phyloP scores from a whole-genome alignment of 768 basidiomycete genomes.

The Mycena chlorophos region DNA sequence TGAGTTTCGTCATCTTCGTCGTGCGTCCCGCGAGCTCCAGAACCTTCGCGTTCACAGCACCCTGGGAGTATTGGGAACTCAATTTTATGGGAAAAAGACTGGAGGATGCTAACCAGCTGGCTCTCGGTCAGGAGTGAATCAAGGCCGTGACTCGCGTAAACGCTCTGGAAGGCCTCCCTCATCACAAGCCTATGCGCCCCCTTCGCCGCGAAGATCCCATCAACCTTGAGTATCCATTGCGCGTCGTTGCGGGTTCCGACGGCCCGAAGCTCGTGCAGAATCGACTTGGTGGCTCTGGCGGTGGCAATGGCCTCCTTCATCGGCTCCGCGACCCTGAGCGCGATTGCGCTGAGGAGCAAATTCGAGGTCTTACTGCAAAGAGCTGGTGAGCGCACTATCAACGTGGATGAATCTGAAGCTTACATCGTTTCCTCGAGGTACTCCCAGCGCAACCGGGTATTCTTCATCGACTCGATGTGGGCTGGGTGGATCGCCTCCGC shows the following conservation, averaged over 20 bases:
- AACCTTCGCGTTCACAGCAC: not conserved
- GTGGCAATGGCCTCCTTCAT: not conserved
- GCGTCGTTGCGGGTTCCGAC: too few species aligned
- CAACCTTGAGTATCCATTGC: not conserved
- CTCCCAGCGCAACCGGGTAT: not conserved
- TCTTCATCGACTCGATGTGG: not conserved
- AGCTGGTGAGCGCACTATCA: not conserved
- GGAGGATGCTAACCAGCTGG: not conserved
- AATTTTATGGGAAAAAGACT: not conserved
- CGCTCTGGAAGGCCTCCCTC: not conserved
- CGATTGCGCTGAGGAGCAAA: not conserved
- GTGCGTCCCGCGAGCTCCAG: not conserved
- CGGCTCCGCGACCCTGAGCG: not conserved
- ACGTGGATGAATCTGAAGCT: not conserved
- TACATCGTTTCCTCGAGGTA: not conserved
- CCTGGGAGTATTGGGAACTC: not conserved
- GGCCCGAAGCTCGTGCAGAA: not conserved
- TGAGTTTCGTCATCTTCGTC: not conserved
- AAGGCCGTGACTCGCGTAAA: not conserved
- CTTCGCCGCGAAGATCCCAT: not conserved
- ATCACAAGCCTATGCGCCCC: not conserved
- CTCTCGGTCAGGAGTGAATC: not conserved
- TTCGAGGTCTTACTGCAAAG: not conserved
- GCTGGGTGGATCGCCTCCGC: not conserved
- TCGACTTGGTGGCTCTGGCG: not conserved